A percentile compares a stretch with the other conserved stretches of the same genome.
These are phyloP conservation scores for Saturnispora saitoi DNA, from an alignment of 805 yeast genomes.

Conservation along the genomic window DNA sequence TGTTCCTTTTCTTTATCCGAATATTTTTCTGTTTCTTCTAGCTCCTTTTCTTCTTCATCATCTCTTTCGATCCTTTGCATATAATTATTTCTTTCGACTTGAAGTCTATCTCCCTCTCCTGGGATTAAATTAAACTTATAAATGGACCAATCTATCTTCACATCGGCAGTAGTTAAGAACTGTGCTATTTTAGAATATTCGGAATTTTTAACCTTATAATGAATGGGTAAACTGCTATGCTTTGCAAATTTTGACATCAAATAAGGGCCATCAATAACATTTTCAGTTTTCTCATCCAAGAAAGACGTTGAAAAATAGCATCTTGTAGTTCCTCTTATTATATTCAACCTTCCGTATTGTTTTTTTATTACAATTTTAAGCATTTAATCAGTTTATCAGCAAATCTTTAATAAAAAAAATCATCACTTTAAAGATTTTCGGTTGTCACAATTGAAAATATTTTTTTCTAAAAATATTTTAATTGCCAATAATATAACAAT, in stretches of 20 bases:
- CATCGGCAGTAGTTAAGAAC: constrained; percentile 40
- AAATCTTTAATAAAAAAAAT: too few species aligned
- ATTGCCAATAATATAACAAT: not conserved
- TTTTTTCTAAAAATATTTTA: too few species aligned
- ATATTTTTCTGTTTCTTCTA: too few species aligned
- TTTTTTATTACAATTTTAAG: not conserved
- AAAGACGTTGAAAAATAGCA: not conserved
- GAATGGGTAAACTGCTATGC: constrained; percentile 9
- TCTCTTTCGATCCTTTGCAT: constrained; percentile 1
- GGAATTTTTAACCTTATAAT: constrained; percentile 5
- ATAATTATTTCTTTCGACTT: constrained; percentile 5
- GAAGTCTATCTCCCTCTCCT: constrained; percentile 31
- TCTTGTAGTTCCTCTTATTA: not conserved
- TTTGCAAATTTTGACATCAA: constrained; percentile 14
- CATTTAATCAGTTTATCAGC: not conserved
- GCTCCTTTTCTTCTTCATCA: constrained; percentile 8
- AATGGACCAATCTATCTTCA: constrained; percentile 53
- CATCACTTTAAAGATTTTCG: too few species aligned
- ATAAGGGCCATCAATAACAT: constrained; percentile 16
- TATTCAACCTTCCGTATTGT: not conserved
- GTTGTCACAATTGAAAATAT: too few species aligned
- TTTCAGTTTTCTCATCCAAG: not conserved
- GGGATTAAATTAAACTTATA: constrained; percentile 49
- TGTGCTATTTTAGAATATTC: constrained; percentile 19
- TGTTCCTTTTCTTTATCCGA: not conserved